Conservation (phyloP, 768 basidiomycete genomes). For the Boletus sensibilis region DNA sequence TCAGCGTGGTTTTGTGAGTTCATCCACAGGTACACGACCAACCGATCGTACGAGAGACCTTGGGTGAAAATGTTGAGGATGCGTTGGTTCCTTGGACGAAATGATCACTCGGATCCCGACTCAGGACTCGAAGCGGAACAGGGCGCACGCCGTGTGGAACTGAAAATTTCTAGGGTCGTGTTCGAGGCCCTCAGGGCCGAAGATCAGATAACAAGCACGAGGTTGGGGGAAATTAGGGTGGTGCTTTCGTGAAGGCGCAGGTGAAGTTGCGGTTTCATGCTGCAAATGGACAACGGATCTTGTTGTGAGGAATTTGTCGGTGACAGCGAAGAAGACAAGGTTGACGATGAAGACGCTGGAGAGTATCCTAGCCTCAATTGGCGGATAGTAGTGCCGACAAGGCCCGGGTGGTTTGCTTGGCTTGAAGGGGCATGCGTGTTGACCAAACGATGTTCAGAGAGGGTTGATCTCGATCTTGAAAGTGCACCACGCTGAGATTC, state of each 20-base stretch:
- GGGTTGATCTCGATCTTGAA: constrained; percentile 92
- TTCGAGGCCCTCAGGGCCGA: no score
- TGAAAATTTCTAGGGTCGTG: no score
- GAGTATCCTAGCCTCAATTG: constrained; percentile 76
- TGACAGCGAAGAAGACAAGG: constrained; percentile 89
- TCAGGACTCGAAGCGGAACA: no score
- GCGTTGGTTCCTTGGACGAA: no score
- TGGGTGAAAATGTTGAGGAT: no score
- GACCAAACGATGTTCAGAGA: constrained; percentile 46
- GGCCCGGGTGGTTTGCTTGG: constrained; percentile 28
- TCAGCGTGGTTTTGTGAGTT: no score
- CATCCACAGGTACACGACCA: no score
- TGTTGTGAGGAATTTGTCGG: constrained; percentile 85
- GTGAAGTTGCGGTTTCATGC: constrained; percentile 93
- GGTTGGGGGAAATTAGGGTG: no score
- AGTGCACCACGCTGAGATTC: constrained; percentile 93
- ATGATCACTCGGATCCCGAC: no score
- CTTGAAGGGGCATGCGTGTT: not conserved
- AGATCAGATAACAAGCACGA: no score
- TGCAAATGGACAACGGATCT: constrained; percentile 86
- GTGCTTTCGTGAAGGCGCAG: constrained; percentile 99
- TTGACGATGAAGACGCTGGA: constrained; percentile 98
- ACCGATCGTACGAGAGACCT: no score
- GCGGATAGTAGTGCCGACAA: constrained; percentile 65
- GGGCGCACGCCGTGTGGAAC: no score